Evolutionary conservation across 768 basidiomycete genomes (phyloP), one percentile per base, ranked within the genome.

Genomic region (Mycena leptocephala): DNA sequence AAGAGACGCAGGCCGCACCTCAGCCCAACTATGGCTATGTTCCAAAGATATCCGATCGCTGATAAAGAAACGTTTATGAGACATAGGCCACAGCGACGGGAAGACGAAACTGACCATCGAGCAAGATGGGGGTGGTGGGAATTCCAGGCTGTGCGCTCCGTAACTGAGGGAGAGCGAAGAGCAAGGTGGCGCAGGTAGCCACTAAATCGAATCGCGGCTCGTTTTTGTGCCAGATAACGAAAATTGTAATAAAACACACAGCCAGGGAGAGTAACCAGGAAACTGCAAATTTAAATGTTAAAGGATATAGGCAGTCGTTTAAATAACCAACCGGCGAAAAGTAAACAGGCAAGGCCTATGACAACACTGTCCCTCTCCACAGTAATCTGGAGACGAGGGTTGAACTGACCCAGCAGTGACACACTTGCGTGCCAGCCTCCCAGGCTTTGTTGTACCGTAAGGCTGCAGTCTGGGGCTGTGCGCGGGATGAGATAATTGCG

Each of bases 181-280:
- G 53, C 53, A 55, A 55, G 53, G 53, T 55, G 53, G 53, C 53
- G 53, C 53, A 55, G 53, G 53, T 55, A 55, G 53, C 53, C 53
- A 55, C 53, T 28, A 55, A 55, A 28, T 55, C 53, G 53, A 55
- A 55, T 55, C 53, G 53, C 28, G 53, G 53, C 53, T 55, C 53
- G 53, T 55, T 55, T 55, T 28, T 55, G 53, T 55, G 26, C 53
- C 53, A 55, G 53, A 55, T 55, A 30, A 55, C 53, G 53, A 55
- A 55, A 26, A 55, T 55, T 55, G 53, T 55, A 16, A 55, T 55
- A 55, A 55, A 55, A 55, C 53, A 55, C 26, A 55, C 53, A 55
- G 53, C 53, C 26, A 55, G 53, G 53, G 53, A 55, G 53, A 55
- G 53, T 55, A 55, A 55, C 53, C 53, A 55, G 28, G 53, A 14